phyloP scores from a whole-genome alignment of 176 grass and related monocot species.

The Aechmea fasciata region DNA sequence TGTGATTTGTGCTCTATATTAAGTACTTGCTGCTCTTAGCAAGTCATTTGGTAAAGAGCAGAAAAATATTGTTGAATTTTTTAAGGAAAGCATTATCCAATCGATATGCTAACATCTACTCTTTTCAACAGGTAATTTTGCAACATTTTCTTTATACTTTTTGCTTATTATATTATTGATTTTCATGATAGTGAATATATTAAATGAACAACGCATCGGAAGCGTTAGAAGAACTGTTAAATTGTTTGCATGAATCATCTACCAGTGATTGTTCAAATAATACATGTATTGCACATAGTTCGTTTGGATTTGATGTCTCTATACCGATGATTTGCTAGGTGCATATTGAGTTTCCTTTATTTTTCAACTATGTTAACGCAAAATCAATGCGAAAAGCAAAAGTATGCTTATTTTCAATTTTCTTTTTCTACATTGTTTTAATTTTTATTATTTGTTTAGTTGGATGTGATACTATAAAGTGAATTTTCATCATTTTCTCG shows the following conservation, averaged over 20 bases:
- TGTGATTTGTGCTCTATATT: constrained; percentile 82
- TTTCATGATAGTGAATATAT: neutral
- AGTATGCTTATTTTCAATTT: constrained; percentile 28
- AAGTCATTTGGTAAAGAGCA: constrained; percentile 59
- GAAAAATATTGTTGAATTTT: constrained; percentile 67
- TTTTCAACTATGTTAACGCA: constrained; percentile 92
- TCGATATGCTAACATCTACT: constrained; percentile 78
- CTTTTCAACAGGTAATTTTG: constrained; percentile 83
- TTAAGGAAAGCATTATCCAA: constrained; percentile 84
- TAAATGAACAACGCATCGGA: constrained; percentile 99
- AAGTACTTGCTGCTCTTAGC: constrained; percentile 64
- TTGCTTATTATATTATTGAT: neutral
- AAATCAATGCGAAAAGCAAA: constrained; percentile 68
- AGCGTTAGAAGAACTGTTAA: constrained; percentile 77
- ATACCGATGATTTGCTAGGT: constrained; percentile 69
- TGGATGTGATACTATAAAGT: neutral
- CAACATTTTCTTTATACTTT: constrained; percentile 7
- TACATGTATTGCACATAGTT: constrained; percentile 66
- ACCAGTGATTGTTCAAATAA: constrained; percentile 55
- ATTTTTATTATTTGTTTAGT: neutral
- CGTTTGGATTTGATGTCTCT: constrained; percentile 86
- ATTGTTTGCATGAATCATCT: constrained; percentile 77
- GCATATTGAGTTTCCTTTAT: constrained; percentile 75
- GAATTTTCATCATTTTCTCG: neutral
- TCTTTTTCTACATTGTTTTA: neutral